Base-by-base conservation (phyloP, 2,329 filamentous ascomycete genomes). In the Furcasterigmium sp. region DNA sequence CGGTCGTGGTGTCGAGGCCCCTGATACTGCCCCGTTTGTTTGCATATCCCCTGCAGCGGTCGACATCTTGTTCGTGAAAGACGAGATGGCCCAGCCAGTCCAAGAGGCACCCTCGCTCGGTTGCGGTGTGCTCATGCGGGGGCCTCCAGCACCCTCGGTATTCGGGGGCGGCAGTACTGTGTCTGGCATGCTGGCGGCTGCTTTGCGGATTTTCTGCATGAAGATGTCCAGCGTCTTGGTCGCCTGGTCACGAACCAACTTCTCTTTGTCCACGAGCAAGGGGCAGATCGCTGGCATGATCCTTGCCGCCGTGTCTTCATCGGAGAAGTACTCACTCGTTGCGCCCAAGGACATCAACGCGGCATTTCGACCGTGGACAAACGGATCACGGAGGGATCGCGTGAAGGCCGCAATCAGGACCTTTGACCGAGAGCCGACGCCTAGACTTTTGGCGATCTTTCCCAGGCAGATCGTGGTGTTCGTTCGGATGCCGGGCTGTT, bases 61-160 rank as follows among this genome's bases (percentile, higher is more conserved):
- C 2, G 88, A 84, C 11, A 97, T 63, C 56, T 95, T 96, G 65
- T 97, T 97, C 2, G 93, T 97, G 60, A 98, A 98, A 2, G 90
- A 96, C 0, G 93, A 97, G 43, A 98, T 96, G 2, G 93, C 93
- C 93, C 93, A 98, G 11, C 93, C 93, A 2, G 93, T 82, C 93
- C 93, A 97, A 4, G 76, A 75, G 3, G 82, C 82, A 18, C 76
- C 71, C 37, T 68, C 64, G 47, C 57, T 63, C 2, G 76, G 69
- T 47, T 89, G 85, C 2, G 89, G 84, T 2, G 87, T 93, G 49
- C 84, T 83, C 74, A 95, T 93, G 26, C 88, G 80, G 2, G 87
- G 84, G 1, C 78, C 75, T 17, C 65, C 69, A 5, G 69, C 68
- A 19, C 72, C 64, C 11, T 73, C 62, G 3, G 76, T 66, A 19